Evolutionary conservation across 805 yeast genomes (phyloP).

Genomic region (Saccharomycopsis sp.): DNA sequence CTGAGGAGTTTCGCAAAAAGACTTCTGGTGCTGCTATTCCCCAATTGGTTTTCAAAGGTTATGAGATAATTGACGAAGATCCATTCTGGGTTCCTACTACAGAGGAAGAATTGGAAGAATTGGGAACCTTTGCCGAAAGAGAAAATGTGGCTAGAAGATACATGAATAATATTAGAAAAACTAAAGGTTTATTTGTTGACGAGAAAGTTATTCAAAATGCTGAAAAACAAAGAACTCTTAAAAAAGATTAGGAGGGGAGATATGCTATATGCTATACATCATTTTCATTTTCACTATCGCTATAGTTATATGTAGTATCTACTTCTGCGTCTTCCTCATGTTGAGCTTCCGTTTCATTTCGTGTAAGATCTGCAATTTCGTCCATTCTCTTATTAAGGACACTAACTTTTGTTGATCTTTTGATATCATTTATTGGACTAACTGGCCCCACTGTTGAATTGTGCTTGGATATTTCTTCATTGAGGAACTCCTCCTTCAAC

Average conservation of each 20-base stretch:
- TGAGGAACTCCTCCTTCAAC: conserved; percentile 5
- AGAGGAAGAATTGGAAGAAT: conserved; percentile 88
- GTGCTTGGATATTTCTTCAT: conserved; percentile 15
- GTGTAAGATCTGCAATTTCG: no score
- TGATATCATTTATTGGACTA: not conserved
- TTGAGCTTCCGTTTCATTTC: not conserved
- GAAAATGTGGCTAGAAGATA: conserved; percentile 86
- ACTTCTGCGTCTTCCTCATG: not conserved
- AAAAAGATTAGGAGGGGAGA: conserved; percentile 47
- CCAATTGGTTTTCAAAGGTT: conserved; percentile 86
- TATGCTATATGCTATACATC: not conserved
- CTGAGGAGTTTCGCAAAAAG: conserved; percentile 87
- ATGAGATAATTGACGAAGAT: conserved; percentile 78
- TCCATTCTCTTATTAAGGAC: no score
- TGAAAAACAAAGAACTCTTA: conserved; percentile 87
- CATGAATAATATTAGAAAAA: conserved; percentile 71
- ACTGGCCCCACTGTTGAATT: conserved; percentile 7
- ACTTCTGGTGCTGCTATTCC: conserved; percentile 98
- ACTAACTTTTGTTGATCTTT: not conserved
- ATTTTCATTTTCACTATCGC: not conserved
- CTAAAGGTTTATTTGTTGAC: conserved; percentile 86
- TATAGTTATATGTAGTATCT: not conserved
- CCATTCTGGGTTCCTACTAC: conserved; percentile 99
- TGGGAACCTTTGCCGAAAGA: conserved; percentile 88
- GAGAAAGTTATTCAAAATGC: conserved; percentile 88